phyloP scores from a whole-genome alignment of 2,329 filamentous ascomycete genomes.

The Metarhizium anisopliae region DNA sequence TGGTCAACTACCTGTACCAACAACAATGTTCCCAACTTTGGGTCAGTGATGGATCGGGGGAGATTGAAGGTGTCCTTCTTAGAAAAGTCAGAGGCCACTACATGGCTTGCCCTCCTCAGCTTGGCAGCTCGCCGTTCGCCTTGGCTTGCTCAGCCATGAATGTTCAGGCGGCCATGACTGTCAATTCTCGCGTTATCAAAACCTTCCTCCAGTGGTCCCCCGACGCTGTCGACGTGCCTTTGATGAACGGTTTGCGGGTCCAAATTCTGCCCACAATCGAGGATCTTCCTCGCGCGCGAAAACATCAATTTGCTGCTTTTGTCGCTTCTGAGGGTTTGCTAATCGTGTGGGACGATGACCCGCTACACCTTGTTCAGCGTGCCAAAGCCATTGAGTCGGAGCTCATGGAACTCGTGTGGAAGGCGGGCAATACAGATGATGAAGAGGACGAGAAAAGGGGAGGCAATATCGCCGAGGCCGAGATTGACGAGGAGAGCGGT shows the following conservation, averaged over 20 bases:
- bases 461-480: slow-evolving; percentile 35
- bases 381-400: slow-evolving; percentile 67
- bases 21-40: slow-evolving; percentile 68
- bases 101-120: slow-evolving; percentile 60
- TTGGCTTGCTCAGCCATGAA: slow-evolving; percentile 60
- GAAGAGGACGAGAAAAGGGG: slow-evolving; percentile 43
- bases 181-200: slow-evolving; percentile 72
- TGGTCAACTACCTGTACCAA: slow-evolving; percentile 77
- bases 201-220: slow-evolving; percentile 67
- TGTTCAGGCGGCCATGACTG: slow-evolving; percentile 70
- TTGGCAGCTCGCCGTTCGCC: slow-evolving; percentile 55
- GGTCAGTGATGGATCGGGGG: slow-evolving; percentile 60
- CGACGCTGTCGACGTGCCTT: slow-evolving; percentile 63
- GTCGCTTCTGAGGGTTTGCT: slow-evolving; percentile 62
- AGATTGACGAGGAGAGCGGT: slow-evolving; percentile 65
- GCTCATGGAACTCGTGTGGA: slow-evolving; percentile 71
- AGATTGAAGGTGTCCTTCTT: slow-evolving; percentile 63
- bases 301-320: slow-evolving; percentile 75
- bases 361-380: slow-evolving; percentile 58
- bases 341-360: slow-evolving; percentile 76
- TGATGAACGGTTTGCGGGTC: slow-evolving; percentile 68
- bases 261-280: slow-evolving; percentile 66
- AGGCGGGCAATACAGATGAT: slow-evolving; percentile 46
- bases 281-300: slow-evolving; percentile 61
- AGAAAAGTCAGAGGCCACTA: slow-evolving; percentile 60